These are phyloP conservation scores for Diaporthe helianthi DNA, from an alignment of 2,329 filamentous ascomycete species.

Conservation along the genomic window DNA sequence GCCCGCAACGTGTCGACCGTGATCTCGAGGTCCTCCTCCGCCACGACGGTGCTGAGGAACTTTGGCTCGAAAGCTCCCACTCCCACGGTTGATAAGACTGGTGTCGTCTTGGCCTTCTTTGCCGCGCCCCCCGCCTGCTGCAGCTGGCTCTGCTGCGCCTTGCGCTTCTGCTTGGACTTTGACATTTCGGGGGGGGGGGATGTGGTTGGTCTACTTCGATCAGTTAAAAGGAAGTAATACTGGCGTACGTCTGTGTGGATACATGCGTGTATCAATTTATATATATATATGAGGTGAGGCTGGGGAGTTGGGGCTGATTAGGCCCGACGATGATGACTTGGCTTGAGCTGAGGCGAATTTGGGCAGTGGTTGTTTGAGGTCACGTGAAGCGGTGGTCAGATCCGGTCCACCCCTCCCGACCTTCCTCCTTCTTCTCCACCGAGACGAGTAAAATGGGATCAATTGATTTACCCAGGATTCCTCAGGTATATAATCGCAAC, in stretches of 20 bases:
- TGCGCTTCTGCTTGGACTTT: slow-evolving; percentile 33
- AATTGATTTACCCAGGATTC: too few species aligned
- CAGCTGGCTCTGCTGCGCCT: slow-evolving; percentile 21
- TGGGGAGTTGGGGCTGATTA: neutral
- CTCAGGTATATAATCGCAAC: neutral
- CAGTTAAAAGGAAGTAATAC: neutral
- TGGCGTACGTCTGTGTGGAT: neutral
- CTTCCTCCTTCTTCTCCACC: too few species aligned
- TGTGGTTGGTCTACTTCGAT: neutral
- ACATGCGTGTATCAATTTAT: too few species aligned
- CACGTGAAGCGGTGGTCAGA: slow-evolving; percentile 16
- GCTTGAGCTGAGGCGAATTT: neutral
- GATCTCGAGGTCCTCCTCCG: slow-evolving; percentile 34
- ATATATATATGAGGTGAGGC: neutral
- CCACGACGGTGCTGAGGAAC: slow-evolving; percentile 30
- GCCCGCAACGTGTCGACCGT: slow-evolving; percentile 32
- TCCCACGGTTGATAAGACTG: slow-evolving; percentile 19
- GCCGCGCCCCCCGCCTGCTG: slow-evolving; percentile 22
- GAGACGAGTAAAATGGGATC: too few species aligned
- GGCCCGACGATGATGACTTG: neutral
- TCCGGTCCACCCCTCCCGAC: too few species aligned
- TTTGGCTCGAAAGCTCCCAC: slow-evolving; percentile 20
- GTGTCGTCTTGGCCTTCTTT: slow-evolving; percentile 30
- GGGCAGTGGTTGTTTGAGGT: neutral
- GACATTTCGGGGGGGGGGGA: slow-evolving; percentile 16